Conservation (phyloP, 106 monocot species). For the Ottelia alismoides region DNA sequence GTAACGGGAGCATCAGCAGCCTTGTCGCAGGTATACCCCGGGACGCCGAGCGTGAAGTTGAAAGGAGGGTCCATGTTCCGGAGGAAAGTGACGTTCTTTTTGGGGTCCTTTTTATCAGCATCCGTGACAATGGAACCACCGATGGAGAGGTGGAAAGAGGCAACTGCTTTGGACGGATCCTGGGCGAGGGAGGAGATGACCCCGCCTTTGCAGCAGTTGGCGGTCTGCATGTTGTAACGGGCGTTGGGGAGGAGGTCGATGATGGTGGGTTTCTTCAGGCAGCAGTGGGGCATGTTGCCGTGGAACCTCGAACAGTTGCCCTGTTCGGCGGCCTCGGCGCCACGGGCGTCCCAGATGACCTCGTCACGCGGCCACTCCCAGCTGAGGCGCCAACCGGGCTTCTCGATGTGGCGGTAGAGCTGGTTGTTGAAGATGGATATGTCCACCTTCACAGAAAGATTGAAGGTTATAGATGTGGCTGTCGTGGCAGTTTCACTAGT, state of each 20-base stretch:
- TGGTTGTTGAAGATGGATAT: slow-evolving; percentile 70
- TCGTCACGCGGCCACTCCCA: slow-evolving; percentile 61
- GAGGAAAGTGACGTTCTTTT: neutral
- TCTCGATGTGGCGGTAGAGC: slow-evolving; percentile 64
- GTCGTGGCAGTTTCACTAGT: too few species aligned
- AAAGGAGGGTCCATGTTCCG: slow-evolving; percentile 4
- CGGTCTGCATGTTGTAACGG: slow-evolving; percentile 46
- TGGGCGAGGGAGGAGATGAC: slow-evolving; percentile 48
- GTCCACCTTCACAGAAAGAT: slow-evolving; percentile 17
- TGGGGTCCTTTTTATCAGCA: neutral
- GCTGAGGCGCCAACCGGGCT: slow-evolving; percentile 65
- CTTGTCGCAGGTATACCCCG: slow-evolving; percentile 63
- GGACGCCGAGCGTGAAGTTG: slow-evolving; percentile 41
- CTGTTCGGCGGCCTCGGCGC: slow-evolving; percentile 69
- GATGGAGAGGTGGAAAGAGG: slow-evolving; percentile 50
- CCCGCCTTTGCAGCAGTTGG: slow-evolving; percentile 75
- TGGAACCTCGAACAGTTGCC: slow-evolving; percentile 62
- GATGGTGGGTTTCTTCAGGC: slow-evolving; percentile 48
- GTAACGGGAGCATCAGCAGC: slow-evolving; percentile 16
- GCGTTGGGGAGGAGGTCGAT: slow-evolving; percentile 51
- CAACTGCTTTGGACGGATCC: slow-evolving; percentile 6
- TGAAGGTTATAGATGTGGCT: too few species aligned
- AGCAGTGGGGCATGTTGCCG: slow-evolving; percentile 38
- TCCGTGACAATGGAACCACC: slow-evolving; percentile 6
- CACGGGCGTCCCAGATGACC: slow-evolving; percentile 47